Base-by-base conservation (phyloP, 257 asterid species). In the Scutellaria barbata region DNA sequence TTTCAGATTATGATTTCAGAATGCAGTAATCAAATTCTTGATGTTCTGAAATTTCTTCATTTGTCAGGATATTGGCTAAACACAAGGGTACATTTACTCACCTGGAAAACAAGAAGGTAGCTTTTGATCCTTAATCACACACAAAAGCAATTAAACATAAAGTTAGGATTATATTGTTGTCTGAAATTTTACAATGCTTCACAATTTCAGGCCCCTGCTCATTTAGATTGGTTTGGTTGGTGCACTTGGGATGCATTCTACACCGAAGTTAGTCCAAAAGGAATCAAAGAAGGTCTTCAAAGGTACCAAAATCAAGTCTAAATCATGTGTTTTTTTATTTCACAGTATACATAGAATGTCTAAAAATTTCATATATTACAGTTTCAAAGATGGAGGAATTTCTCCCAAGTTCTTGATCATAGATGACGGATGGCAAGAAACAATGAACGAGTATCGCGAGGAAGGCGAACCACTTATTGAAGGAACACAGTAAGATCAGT, bases 361-460 rank as follows among this genome's bases (percentile, higher is more conserved):
- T 52, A 17, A 52, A 52, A 52, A 7, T 9, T 0, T 54, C 14
- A 10, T 77, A 53, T 69, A 69, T 20, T 18, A 39, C 79, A 86
- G 90, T 53, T 86, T 89, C 18, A 71, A 60, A 18, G 90, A 83
- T 64, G 90, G 93, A 3, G 93, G 89, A 2, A 63, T 79, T 71
- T 69, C 94, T 10, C 89, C 92, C 0, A 85, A 83, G 60, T 86
- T 85, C 79, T 63, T 90, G 67, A 85, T 88, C 76, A 84, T 90
- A 59, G 96, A 90, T 40, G 96, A 90, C 37, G 97, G 96, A 13
- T 90, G 97, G 97, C 97, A 90, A 78, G 85, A 85, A 10, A 83
- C 88, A 0, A 57, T 10, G 1, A 89, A 89, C 12, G 91, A 87
- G 46, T 83, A 81, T 55, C 75, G 64, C 7, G 82, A 79, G 53